Evolutionary conservation across 176 grass and related monocot species (phyloP).

Genomic region (Phragmites australis): DNA sequence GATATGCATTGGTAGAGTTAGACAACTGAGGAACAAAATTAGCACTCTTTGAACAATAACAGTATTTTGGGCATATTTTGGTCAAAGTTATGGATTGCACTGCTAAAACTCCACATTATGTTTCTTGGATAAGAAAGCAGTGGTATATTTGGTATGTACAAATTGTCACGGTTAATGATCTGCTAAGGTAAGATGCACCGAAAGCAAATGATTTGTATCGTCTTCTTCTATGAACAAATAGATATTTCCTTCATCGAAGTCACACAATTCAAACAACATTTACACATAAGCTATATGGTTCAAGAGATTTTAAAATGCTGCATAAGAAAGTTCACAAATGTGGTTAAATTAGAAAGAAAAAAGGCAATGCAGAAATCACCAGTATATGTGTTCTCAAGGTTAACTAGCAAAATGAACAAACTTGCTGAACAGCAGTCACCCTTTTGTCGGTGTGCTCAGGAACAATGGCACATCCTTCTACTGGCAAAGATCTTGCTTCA

Average conservation of each 20-base stretch:
- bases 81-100: neutral
- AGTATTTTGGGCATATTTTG: conserved; percentile 5
- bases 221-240: neutral
- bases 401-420: conserved; percentile 99
- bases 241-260: neutral
- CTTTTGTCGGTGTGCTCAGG: conserved; percentile 96
- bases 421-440: conserved; percentile 97
- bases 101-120: neutral
- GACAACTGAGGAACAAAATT: neutral
- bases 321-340: conserved; percentile 5
- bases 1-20: neutral
- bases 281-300: neutral
- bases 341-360: neutral
- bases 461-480: conserved; percentile 80
- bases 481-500: conserved; percentile 71
- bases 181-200: neutral
- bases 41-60: neutral
- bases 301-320: conserved; percentile 15
- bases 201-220: neutral
- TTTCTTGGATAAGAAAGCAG: conserved; percentile 12
- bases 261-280: neutral
- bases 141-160: neutral
- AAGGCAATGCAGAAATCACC: neutral
- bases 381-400: conserved; percentile 36
- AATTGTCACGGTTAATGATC: conserved; percentile 2